Evolutionary conservation across 2,329 filamentous ascomycete genomes (phyloP), one percentile per base, ranked within the genome.

Genomic region (Cladosporium cucumerinum): DNA sequence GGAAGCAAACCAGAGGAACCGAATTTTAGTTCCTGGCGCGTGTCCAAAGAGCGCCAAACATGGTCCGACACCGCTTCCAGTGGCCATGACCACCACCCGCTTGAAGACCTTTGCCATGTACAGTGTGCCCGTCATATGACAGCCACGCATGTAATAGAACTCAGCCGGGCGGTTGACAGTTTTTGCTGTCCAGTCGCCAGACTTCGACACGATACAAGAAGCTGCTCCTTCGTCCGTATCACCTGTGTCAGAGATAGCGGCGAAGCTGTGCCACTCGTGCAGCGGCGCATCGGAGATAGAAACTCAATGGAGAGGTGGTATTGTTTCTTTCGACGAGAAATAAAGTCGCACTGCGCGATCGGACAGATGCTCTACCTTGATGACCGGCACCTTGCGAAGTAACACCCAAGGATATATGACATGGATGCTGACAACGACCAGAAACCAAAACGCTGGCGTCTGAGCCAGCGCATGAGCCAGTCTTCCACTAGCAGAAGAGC

Each of bases 11-110:
- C 68, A 69, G 18, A 69, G 25, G 30, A 69, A 59, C 48, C 43
- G 64, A 57, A 63, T 63, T 6, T 36, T 36, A 3, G 52, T 57
- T 2, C 11, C 25, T 1, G 52, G 52, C 12, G 52, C 52, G 16
- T 36, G 32, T 49, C 51, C 51, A 49, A 69, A 68, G 7, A 69
- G 32, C 16, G 63, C 57, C n/a, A 69, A 66, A 52, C 67, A 69
- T 12, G 68, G 68, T 10, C 65, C 68, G 23, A 69, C 69, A 78
- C 79, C 79, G 80, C 16, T 66, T 28, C 28, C 52, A 23, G 52
- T 57, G n/a, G 52, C 52, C 52, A 57, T 36, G 30, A 57, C 25
- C 5, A 57, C 30, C 28, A 57, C 52, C 8, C 52, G 52, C 11
- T 36, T 57, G 52, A 57, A 36, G 16, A 57, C 52, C 25, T 57